Evolutionary conservation across 352 stramenopile genomes (phyloP), one percentile per base, ranked within the genome.

Genomic region (Pythium diclinum): DNA sequence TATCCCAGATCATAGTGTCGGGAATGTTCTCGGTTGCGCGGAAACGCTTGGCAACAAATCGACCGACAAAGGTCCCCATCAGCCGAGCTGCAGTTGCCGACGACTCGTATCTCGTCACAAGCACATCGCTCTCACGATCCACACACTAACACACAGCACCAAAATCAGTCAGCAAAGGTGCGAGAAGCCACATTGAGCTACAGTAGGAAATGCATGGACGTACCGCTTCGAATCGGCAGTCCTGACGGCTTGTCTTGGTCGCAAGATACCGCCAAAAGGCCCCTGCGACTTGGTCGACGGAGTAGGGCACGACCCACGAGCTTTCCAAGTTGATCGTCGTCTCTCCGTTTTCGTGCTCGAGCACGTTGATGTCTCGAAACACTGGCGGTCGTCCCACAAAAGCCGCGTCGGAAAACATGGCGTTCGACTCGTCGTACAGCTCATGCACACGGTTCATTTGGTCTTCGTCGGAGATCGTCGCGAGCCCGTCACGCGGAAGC

Each of bases 271-370:
- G 16, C 53, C 53, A 59, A 30, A 47, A 59, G 1, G 53, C 28
- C 9, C 3, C 13, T 3, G 53, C 53, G 16, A 59, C 34, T 3
- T 13, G 52, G 8, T 52, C 42, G n/a, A 67, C 53, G 7, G 61
- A 44, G 46, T 58, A 67, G n/a, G 61, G 61, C 61, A 67, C 32
- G 19, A 67, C 61, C 61, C 61, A 67, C 30, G 61, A 67, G 42
- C 32, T 62, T 30, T 67, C 61, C 16, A 62, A 23, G 34, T 67
- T 67, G 53, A 67, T 67, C 30, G 61, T 67, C 17, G 40, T 36
- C 42, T 67, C 61, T 33, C 61, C 61, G 23, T 67, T 67, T 0
- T 9, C 53, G 30, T 67, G 61, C 32, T 67, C 49, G 5, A 57
- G n/a, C 2, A 67, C 40, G 19, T 67, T 61, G 14, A 67, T 28